Evolutionary conservation across 2,329 filamentous ascomycete species (phyloP), one percentile per base, ranked within the genome.

Genomic region (Domatiomyces globalis): DNA sequence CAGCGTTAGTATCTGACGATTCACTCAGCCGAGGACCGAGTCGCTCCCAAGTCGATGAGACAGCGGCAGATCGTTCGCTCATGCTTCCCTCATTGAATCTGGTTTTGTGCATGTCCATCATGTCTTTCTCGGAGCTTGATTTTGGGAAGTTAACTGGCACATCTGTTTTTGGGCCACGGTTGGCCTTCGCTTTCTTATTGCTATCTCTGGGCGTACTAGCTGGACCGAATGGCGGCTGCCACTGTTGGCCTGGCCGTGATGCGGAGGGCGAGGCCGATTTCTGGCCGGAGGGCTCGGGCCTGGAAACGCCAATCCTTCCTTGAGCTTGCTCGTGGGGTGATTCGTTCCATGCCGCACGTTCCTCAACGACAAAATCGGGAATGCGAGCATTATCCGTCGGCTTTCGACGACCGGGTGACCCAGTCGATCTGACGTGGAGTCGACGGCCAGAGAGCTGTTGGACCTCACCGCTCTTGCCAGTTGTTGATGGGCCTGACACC

Each of bases 71-170:
- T 44, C 85, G 81, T 66, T 94, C 86, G 62, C 83, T 87, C 85
- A 95, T 90, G 62, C 84, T 90, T 43, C 84, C 88, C 68, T 95
- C 88, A 39, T 77, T 67, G 58, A 84, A 84, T 50, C 69, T 83
- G 62, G 76, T 94, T 44, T 55, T 54, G 18, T 58, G 59, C 29
- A 20, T 18, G 5, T 22, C 42, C 33, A 29, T n/a, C 20, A n/a
- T 9, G 43, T 49, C 20, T 43, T 44, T 46, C 15, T 52, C 48
- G 25, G 15, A 10, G 9, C 22, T n/a, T 20, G 43, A 7, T 25
- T 45, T 10, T 36, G 15, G 25, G 29, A 10, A 4, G 7, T 15
- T n/a, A 46, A 5, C 8, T 12, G 18, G 2, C n/a, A 19, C 7
- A 44, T 43, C 20, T 15, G 20, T 2, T 9, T 43, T 36, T 5